Base-by-base conservation (phyloP, 352 stramenopile species). In the Phytophthora brassicae region DNA sequence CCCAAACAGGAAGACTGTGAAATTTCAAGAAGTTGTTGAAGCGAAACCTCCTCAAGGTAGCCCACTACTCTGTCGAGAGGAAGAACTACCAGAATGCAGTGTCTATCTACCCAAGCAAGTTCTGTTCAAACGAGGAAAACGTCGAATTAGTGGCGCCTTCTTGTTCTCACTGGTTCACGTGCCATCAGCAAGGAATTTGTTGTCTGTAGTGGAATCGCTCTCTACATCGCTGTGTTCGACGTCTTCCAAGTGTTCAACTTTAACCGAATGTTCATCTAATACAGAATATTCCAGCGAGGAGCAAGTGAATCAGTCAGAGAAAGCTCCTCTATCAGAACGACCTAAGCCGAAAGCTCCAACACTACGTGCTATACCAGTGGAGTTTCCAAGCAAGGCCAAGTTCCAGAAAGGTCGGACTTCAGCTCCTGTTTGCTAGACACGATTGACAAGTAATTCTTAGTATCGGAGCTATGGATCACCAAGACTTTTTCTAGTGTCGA, bases 51-150 rank as follows among this genome's bases (percentile, higher is more conserved):
- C 41, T 17, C 45, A 63, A 52, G 38, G n/a, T 19, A 45, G 55
- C 13, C 24, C 43, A 14, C 42, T 53, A 16, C 22, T 51, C 12
- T 63, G 56, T 12, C 38, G 60, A 20, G 41, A 62, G 42, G 53
- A 68, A 43, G 44, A 66, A 6, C 13, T 73, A 0, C 42, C 50
- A 0, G 57, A 64, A 36, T 74, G 60, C 23, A 61, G 69, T 1
- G 69, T 79, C 17, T 64, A 56, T 14, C 67, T 75, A 9, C 72
- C 74, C 1, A 68, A 61, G 33, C 74, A 75, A 45, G 66, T 69
- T 1, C 43, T 78, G 9, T 84, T 84, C 45, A 54, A 50, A 6
- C 57, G 57, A 12, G 74, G 74, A 0, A 75, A 65, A 9, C 66
- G 69, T 6, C 61, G 69, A 22, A 48, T 50, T 13, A 72, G 67